phyloP scores from a whole-genome alignment of 2,329 filamentous ascomycete species.

The Gaeumannomyces tritici region DNA sequence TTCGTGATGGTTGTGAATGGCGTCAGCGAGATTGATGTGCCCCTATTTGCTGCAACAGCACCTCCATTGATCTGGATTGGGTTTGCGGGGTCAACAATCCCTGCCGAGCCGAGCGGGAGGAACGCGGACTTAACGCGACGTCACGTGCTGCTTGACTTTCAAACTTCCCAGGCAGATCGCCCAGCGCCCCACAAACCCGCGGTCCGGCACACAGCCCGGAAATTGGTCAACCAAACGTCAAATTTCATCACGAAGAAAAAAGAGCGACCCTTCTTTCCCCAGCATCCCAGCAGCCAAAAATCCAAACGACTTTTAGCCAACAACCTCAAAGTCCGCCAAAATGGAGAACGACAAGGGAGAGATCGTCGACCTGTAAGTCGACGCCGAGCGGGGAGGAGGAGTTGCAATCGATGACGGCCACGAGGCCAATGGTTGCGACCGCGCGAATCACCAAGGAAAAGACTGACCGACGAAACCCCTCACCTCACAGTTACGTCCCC shows the following conservation, averaged over 20 bases:
- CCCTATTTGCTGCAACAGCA: not conserved
- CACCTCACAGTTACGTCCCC: slow-evolving; percentile 72
- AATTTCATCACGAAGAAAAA: not conserved
- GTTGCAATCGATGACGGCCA: slow-evolving; percentile 4
- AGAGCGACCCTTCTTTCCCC: not conserved
- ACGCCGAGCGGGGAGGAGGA: not conserved
- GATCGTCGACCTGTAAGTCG: slow-evolving; percentile 92
- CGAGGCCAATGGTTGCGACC: slow-evolving; percentile 3
- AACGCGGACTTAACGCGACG: not conserved
- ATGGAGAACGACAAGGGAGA: slow-evolving; percentile 99
- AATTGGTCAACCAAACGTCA: not conserved
- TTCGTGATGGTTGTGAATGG: not conserved
- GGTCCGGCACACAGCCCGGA: not conserved
- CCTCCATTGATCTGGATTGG: not conserved
- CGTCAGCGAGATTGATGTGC: not conserved
- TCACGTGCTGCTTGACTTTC: not conserved
- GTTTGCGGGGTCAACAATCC: not conserved
- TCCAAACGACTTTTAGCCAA: slow-evolving; percentile 7
- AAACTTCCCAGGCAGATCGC: not conserved
- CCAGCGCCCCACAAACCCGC: not conserved
- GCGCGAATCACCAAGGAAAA: slow-evolving; percentile 4
- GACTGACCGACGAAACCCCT: slow-evolving; percentile 1
- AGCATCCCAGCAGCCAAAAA: not conserved
- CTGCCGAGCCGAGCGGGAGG: too few relatives aligned
- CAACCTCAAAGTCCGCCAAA: slow-evolving; percentile 40